Base-by-base conservation (phyloP, 768 basidiomycete species). In the Rhodotorula toruloides region DNA sequence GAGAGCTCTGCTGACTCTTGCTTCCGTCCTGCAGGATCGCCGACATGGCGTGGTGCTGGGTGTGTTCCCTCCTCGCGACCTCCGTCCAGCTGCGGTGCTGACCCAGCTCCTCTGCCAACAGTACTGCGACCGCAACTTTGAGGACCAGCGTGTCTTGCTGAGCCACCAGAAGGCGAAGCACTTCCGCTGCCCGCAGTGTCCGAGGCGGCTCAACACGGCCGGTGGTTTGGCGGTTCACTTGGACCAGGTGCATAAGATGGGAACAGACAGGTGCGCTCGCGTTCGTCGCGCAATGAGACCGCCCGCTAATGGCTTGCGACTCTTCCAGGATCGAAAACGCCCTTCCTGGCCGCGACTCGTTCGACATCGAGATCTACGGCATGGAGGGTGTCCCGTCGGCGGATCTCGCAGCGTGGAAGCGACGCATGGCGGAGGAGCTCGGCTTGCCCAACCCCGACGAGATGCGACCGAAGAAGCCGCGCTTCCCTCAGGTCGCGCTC, bases 161-260 rank as follows among this genome's bases (percentile, higher is more conserved):
- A 92, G 96, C 79, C 94, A 99, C 79, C 94, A 99, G 77, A 98
- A 98, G 79, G 94, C 96, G 19, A 99, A 99, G 78, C 94, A 98
- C 77, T 99, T 98, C 83, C 96, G 96, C 78, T 98, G 96, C 75
- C 86, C 87, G 66, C 86, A 94, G 83, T 98, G 94, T 77, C 94
- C 96, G 27, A 83, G 96, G 66, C 85, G 92, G 71, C 80, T 99
- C 68, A 98, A 99, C 76, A 97, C 94, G 5, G 96, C 96, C 6
- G 96, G 96, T 73, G 96, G 96, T 77, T 81, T 99, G 36, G 93
- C 92, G 12, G 96, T 98, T 6, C 96, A 99, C 76, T 90, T 94
- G 58, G 93, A 98, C 76, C 96, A 99, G 77, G 96, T 99, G 0
- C 96, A 98, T 79, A 99, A 99, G 77, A 86, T 96, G n/a, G 93